These are phyloP conservation scores for Aspergillus avenaceus DNA, from an alignment of 495 filamentous ascomycete genomes.

Conservation along the genomic window DNA sequence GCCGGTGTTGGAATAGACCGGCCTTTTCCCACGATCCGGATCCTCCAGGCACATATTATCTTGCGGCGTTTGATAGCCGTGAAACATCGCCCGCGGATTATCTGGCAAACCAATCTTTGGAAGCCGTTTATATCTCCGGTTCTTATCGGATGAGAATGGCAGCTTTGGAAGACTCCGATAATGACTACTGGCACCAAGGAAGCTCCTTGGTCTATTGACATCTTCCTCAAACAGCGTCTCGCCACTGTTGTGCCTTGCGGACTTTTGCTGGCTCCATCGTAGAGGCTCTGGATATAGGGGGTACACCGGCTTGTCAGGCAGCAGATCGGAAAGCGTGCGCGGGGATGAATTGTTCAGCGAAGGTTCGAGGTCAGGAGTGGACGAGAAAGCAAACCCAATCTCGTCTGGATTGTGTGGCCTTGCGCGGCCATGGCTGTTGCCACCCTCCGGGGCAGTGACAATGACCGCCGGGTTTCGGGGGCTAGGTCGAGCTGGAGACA, in stretches of 20 bases:
- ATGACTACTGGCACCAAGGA: conserved; percentile 9
- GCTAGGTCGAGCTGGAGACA: conserved; percentile 10
- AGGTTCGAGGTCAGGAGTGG: conserved; percentile 26
- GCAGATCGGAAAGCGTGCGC: conserved; percentile 29
- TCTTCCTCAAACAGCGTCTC: conserved; percentile 42
- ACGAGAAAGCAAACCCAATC: conserved; percentile 27
- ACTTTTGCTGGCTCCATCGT: conserved; percentile 27
- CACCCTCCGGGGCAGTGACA: conserved; percentile 11
- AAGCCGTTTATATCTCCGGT: conserved; percentile 6
- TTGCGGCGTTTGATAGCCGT: conserved; percentile 19
- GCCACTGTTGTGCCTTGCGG: conserved; percentile 25
- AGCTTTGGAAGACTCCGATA: neutral
- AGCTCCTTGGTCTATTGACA: conserved; percentile 8
- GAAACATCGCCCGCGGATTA: conserved; percentile 35
- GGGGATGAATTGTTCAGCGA: conserved; percentile 30
- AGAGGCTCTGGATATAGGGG: conserved; percentile 36
- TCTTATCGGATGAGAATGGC: conserved; percentile 4
- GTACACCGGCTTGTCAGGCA: conserved; percentile 21
- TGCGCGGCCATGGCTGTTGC: conserved; percentile 1
- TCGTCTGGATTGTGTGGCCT: conserved; percentile 10
- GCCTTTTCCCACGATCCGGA: conserved; percentile 6
- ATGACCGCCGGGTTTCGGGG: conserved; percentile 19
- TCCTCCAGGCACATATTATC: conserved; percentile 6
- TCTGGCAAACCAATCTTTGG: conserved; percentile 30
- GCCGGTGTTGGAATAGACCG: conserved; percentile 6